phyloP scores from a whole-genome alignment of 305 asterid species.

The Solanum hybrid region DNA sequence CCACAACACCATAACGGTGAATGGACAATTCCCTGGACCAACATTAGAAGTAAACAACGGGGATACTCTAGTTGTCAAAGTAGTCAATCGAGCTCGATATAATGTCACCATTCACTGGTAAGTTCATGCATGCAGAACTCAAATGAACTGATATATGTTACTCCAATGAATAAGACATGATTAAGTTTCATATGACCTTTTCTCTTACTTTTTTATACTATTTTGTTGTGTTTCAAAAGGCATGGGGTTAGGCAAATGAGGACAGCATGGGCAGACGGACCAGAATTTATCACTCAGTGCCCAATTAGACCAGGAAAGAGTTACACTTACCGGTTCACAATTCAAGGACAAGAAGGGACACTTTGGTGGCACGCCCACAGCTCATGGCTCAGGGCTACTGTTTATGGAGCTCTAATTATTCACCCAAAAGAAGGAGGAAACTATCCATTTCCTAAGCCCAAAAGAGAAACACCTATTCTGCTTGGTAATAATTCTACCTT shows the following conservation, averaged over 20 bases:
- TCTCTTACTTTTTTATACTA: neutral
- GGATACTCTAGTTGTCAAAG: constrained; percentile 56
- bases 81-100: constrained; percentile 49
- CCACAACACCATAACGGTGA: constrained; percentile 46
- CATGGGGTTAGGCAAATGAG: constrained; percentile 66
- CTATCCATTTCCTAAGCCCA: constrained; percentile 56
- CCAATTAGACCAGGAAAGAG: constrained; percentile 62
- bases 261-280: constrained; percentile 78
- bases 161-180: neutral
- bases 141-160: neutral
- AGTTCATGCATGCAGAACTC: neutral
- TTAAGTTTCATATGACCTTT: neutral
- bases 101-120: constrained; percentile 78
- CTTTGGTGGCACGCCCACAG: constrained; percentile 93
- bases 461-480: constrained; percentile 47
- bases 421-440: constrained; percentile 43
- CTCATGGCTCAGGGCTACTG: constrained; percentile 77
- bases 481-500: constrained; percentile 36
- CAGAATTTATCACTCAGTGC: constrained; percentile 68
- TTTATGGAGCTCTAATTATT: constrained; percentile 57
- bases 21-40: constrained; percentile 74
- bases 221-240: constrained; percentile 20
- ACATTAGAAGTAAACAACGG: constrained; percentile 61
- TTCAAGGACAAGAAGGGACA: constrained; percentile 68
- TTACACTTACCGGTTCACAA: constrained; percentile 58